Conservation (phyloP, 768 basidiomycete genomes). For the Lentinula boryana region DNA sequence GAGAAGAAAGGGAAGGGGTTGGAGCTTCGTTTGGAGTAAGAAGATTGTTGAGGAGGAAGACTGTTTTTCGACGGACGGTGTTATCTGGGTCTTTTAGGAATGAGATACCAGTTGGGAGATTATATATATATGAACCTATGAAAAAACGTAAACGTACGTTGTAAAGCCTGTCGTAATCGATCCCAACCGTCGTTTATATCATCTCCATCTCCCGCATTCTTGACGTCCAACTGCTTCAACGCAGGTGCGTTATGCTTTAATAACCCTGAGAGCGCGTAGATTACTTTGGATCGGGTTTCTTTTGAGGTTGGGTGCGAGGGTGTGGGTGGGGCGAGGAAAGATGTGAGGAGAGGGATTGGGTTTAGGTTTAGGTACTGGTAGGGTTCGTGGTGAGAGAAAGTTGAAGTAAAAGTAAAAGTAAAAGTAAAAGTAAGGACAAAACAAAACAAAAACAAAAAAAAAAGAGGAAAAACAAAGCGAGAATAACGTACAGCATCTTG, state of each 20-base stretch:
- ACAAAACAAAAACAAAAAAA: no score
- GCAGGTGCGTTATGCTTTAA: conserved; percentile 75
- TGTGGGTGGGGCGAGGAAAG: conserved; percentile 42
- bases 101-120: neutral
- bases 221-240: conserved; percentile 42
- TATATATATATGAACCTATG: neutral
- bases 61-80: conserved; percentile 67
- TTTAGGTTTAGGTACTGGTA: conserved; percentile 62
- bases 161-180: conserved; percentile 49
- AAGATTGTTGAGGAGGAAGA: conserved; percentile 71
- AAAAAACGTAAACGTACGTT: conserved; percentile 34
- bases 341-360: conserved; percentile 60
- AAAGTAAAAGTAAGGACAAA: no score
- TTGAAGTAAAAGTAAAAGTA: no score
- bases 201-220: conserved; percentile 15
- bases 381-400: neutral
- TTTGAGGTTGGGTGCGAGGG: neutral
- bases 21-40: conserved; percentile 42
- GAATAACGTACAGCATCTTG: conserved; percentile 52
- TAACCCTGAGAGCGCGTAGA: conserved; percentile 75
- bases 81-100: conserved; percentile 63
- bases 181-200: conserved; percentile 54
- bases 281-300: conserved; percentile 66
- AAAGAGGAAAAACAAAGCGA: no score
- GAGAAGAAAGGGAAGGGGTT: conserved; percentile 14